These are phyloP conservation scores for Aureoboletus auriporus DNA, from an alignment of 768 basidiomycete genomes.

Conservation along the genomic window DNA sequence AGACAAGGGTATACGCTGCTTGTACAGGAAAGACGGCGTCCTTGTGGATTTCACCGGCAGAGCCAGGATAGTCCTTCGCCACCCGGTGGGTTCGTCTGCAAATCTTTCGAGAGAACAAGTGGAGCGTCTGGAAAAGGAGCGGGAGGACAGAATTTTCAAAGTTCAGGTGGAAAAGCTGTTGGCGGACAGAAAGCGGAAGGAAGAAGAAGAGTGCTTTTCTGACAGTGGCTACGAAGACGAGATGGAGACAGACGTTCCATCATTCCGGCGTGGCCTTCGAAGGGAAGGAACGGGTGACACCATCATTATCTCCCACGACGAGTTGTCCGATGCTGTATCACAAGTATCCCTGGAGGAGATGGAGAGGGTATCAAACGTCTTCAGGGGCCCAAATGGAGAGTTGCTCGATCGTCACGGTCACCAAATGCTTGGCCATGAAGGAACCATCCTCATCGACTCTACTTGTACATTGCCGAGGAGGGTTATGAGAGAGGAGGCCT, in stretches of 20 bases:
- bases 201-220: slow-evolving; percentile 5
- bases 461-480: not conserved
- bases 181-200: slow-evolving; percentile 1
- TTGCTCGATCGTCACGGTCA: slow-evolving; percentile 14
- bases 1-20: slow-evolving; percentile 22
- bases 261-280: not conserved
- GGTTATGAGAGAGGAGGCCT: slow-evolving; percentile 3
- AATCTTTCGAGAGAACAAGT: slow-evolving; percentile 28
- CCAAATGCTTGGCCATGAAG: slow-evolving; percentile 21
- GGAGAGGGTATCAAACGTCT: not conserved
- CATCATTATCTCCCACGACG: slow-evolving; percentile 4
- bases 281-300: slow-evolving; percentile 7
- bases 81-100: slow-evolving; percentile 15
- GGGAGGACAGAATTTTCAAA: slow-evolving; percentile 4
- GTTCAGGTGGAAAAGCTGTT: slow-evolving; percentile 14
- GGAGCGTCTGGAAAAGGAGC: slow-evolving; percentile 12
- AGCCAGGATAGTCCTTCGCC: slow-evolving; percentile 18
- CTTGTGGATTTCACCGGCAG: slow-evolving; percentile 13
- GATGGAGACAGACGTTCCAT: slow-evolving; percentile 5
- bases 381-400: slow-evolving; percentile 20
- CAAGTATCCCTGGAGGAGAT: slow-evolving; percentile 1
- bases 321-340: not conserved
- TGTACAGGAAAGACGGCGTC: slow-evolving; percentile 12
- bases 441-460: slow-evolving; percentile 16
- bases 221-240: slow-evolving; percentile 19